Percentiles rank a stretch among this genome's conserved stretches.
Conservation (phyloP, 257 asterid genomes). For the Solanum chmielewskii region DNA sequence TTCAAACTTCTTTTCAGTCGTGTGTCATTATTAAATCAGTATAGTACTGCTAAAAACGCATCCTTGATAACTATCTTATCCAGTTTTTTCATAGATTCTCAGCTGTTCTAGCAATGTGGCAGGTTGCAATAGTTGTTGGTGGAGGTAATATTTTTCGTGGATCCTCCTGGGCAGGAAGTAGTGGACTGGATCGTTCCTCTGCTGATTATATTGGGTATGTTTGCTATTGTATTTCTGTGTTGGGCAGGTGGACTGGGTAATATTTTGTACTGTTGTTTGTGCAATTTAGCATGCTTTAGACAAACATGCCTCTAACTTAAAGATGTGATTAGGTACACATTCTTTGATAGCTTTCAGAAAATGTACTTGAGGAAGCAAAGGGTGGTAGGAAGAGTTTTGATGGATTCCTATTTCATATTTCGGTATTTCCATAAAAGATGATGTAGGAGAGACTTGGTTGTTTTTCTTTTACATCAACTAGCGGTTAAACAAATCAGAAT, state of each 20-base stretch:
- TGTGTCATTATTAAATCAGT: background rate
- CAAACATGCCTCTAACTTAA: background rate
- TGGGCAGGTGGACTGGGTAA: background rate
- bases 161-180: slow-evolving; percentile 84
- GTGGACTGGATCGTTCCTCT: slow-evolving; percentile 95
- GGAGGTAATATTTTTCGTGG: slow-evolving; percentile 99
- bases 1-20: background rate
- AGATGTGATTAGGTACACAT: background rate
- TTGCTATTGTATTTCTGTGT: background rate
- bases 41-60: background rate
- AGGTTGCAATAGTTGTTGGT: slow-evolving; percentile 96
- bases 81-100: background rate
- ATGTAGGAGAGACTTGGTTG: background rate
- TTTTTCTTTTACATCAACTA: background rate
- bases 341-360: background rate
- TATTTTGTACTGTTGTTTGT: background rate
- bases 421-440: background rate
- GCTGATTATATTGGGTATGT: slow-evolving; percentile 92
- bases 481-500: background rate
- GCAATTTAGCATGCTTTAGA: background rate
- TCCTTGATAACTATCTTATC: background rate
- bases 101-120: slow-evolving; percentile 5
- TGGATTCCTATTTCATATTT: background rate
- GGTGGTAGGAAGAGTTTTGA: background rate
- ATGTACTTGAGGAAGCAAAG: background rate